Evolutionary conservation across 2,329 filamentous ascomycete species (phyloP), one percentile per base, ranked within the genome.

Genomic region (Botryotinia convoluta): DNA sequence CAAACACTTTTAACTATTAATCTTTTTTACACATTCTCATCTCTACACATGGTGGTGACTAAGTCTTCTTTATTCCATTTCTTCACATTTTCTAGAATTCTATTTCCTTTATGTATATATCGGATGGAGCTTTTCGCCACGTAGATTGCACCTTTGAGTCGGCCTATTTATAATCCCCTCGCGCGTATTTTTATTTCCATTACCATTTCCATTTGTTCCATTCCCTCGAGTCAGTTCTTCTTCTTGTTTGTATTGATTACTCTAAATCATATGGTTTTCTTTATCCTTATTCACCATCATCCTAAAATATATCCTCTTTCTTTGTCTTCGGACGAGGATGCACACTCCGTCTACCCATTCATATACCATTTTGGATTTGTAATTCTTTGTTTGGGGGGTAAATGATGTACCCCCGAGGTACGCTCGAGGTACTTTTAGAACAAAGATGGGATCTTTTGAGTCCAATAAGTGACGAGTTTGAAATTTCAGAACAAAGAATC

Each of bases 1-100:
- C 35, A 32, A 22, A 68, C 26, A 68, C 20, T 57, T 68, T 22
- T 39, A n/a, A 37, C 26, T 22, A 42, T 57, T 57, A 57, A 57
- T 57, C 51, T 57, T 54, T 54, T 48, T 54, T 22, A 9, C 51
- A n/a, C 20, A 29, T 32, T 12, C 35, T 29, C 35, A 26, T 39
- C 10, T 51, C 45, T 68, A 3, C 48, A 57, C 64, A 68, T 9
- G 16, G 35, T 48, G 16, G 45, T 57, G 35, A 57, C 35, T 57
- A 68, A 54, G 26, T 42, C 48, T 42, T 29, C 64, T 68, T 68
- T 68, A 57, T 68, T 37, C n/a, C 39, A 57, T 57, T 8, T 57
- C 51, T 57, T 9, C n/a, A 32, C 5, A 16, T 14, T 57, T 29
- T 57, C 6, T 18, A n/a, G n/a, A 29, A 16, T 32, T 39, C 1